Base-by-base conservation (phyloP, 202 grass and related monocot species). In the Musa balbisiana region DNA sequence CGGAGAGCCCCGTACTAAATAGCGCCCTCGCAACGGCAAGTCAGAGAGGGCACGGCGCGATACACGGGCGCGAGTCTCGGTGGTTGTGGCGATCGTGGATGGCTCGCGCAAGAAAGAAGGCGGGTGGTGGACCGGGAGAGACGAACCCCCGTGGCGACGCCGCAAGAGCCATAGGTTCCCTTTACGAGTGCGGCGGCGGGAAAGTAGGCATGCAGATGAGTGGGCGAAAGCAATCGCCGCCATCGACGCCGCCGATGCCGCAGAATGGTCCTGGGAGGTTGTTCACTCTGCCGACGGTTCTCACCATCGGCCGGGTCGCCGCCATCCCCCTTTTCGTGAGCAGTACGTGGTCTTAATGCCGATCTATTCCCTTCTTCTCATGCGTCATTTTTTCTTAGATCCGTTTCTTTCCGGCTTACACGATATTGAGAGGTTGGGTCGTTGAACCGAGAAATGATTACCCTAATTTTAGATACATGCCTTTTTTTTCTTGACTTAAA, bases 241-340 rank as follows among this genome's bases (percentile, higher is more conserved):
- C 16, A 51, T 70, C 67, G 19, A 33, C 33, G 33, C 17, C 16
- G 56, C 51, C 17, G 51, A 50, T 21, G 65, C 27, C 21, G 22
- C 72, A 26, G 52, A 25, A 27, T 21, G 53, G 53, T 0, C 14
- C 72, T 2, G 77, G 80, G 8, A 84, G 78, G 80, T 73, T 99
- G 83, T 85, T 99, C 52, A 99, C 89, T 74, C 80, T 99, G 12
- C 91, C 95, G 66, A 99, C 95, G 43, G 69, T 99, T 25, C 88
- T 99, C 51, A 99, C 95, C 55, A 89, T 99, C 76, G 89, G 95
- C 58, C 84, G 95, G 76, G 91, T 99, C 3, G 88, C 85, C 17
- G 95, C 95, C 25, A 89, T 99, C 65, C 95, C 95, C 5, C 55
- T 99, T 67, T 87, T 99, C 72, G 90, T 92, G 65, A 87, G 89